Conservation (phyloP, 108 stramenopile genomes). For the Nitzschia palea region DNA sequence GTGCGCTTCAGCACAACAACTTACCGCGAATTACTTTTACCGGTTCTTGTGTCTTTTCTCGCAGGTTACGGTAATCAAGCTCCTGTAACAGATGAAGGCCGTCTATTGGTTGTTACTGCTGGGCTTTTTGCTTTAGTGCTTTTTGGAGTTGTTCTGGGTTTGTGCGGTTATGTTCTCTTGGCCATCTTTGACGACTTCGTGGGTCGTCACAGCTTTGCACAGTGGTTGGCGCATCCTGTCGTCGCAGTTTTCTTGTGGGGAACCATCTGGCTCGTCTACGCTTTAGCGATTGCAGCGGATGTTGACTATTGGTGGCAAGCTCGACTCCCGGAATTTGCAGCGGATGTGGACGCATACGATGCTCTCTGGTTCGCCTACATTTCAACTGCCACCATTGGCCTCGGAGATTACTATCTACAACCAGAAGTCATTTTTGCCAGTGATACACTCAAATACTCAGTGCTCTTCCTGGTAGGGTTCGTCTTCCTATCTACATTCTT, state of each 20-base stretch:
- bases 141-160: conserved; percentile 43
- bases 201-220: background rate
- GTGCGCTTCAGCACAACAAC: too few species aligned
- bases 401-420: conserved; percentile 55
- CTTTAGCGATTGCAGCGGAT: conserved; percentile 28
- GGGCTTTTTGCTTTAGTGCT: conserved; percentile 49
- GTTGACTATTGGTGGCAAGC: conserved; percentile 5
- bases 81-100: conserved; percentile 38
- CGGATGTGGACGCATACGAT: conserved; percentile 4
- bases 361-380: conserved; percentile 54
- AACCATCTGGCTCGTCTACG: conserved; percentile 26
- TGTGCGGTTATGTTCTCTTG: conserved; percentile 40
- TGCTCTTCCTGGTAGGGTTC: conserved; percentile 43
- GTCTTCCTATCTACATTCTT: conserved; percentile 43
- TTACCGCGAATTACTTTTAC: too few species aligned
- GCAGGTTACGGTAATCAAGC: conserved; percentile 68
- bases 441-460: conserved; percentile 32
- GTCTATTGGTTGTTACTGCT: conserved; percentile 37
- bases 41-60: too few species aligned
- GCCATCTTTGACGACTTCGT: conserved; percentile 45
- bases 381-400: conserved; percentile 40
- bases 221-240: conserved; percentile 18
- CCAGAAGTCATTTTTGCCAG: conserved; percentile 39
- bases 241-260: conserved; percentile 40
- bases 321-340: conserved; percentile 4